These are phyloP conservation scores for Sporobolus alterniflorus DNA, from an alignment of 202 grass and related monocot genomes.

Conservation along the genomic window DNA sequence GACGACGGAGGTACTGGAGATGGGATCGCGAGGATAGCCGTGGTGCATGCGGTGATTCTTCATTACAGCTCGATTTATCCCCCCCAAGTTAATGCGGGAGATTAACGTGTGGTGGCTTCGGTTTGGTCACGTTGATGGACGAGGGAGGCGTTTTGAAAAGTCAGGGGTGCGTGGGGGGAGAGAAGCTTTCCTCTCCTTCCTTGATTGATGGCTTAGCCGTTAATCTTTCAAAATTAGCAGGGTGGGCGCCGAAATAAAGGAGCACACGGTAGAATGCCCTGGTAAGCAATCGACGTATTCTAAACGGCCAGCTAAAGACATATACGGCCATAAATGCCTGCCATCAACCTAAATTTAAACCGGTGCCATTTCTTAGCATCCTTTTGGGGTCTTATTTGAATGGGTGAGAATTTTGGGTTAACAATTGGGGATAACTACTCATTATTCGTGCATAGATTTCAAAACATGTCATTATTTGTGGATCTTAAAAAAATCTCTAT, in stretches of 20 bases:
- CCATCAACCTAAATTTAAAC: constrained; percentile 34
- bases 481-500: not conserved
- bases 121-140: constrained; percentile 1
- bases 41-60: not conserved
- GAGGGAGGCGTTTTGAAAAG: constrained; percentile 31
- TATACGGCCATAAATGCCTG: constrained; percentile 1
- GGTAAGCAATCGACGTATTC: not conserved
- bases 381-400: too few species aligned
- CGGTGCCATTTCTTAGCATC: not conserved
- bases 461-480: too few species aligned
- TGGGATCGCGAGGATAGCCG: not conserved
- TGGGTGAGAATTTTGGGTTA: too few species aligned
- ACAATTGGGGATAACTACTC: too few species aligned
- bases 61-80: not conserved
- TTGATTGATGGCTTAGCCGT: not conserved
- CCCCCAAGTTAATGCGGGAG: constrained; percentile 32
- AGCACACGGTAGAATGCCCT: not conserved
- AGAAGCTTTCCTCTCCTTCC: not conserved
- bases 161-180: not conserved
- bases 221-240: not conserved
- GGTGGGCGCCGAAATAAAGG: not conserved
- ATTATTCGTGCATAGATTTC: too few species aligned
- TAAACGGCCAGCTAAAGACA: constrained; percentile 11
- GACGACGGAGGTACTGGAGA: too few species aligned
- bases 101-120: constrained; percentile 31